A percentile compares a stretch with the other conserved stretches of the same genome.
Conservation (phyloP, 495 filamentous ascomycete species). For the Penicillium ucsense region DNA sequence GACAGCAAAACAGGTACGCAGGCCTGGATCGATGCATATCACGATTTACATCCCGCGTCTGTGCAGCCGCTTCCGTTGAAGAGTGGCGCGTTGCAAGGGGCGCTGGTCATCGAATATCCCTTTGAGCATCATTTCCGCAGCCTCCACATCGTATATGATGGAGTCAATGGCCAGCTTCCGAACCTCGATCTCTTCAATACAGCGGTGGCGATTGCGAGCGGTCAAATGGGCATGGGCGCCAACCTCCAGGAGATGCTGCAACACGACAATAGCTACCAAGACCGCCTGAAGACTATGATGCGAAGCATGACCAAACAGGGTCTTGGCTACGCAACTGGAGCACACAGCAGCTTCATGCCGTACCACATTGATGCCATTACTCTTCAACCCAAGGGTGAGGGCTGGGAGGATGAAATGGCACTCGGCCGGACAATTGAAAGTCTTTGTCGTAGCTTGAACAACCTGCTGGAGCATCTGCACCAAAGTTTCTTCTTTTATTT, state of each 20-base stretch:
- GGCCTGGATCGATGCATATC: conserved; percentile 97
- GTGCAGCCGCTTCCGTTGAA: conserved; percentile 80
- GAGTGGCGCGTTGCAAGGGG: conserved; percentile 87
- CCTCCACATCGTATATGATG: conserved; percentile 88
- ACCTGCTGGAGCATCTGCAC: conserved; percentile 90
- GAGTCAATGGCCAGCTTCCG: conserved; percentile 89
- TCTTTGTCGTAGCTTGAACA: conserved; percentile 85
- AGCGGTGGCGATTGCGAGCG: conserved; percentile 73
- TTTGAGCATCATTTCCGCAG: conserved; percentile 73
- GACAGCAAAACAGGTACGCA: conserved; percentile 88
- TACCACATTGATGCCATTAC: conserved; percentile 98
- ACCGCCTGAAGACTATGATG: conserved; percentile 80
- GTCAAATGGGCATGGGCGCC: conserved; percentile 83
- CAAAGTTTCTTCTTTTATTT: conserved; percentile 99
- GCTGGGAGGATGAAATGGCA: conserved; percentile 96
- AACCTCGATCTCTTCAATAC: conserved; percentile 96
- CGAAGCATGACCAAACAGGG: conserved; percentile 90
- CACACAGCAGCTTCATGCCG: conserved; percentile 91
- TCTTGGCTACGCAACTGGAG: conserved; percentile 78
- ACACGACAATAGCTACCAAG: conserved; percentile 72
- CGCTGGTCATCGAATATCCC: conserved; percentile 86
- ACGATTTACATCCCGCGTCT: conserved; percentile 64
- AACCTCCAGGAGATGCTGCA: conserved; percentile 78
- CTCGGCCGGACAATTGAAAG: conserved; percentile 84
- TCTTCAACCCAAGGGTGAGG: conserved; percentile 76